Percentiles rank a stretch among this genome's conserved stretches.
phyloP scores from a whole-genome alignment of 495 filamentous ascomycete genomes.

The Penicillium waksmanii region DNA sequence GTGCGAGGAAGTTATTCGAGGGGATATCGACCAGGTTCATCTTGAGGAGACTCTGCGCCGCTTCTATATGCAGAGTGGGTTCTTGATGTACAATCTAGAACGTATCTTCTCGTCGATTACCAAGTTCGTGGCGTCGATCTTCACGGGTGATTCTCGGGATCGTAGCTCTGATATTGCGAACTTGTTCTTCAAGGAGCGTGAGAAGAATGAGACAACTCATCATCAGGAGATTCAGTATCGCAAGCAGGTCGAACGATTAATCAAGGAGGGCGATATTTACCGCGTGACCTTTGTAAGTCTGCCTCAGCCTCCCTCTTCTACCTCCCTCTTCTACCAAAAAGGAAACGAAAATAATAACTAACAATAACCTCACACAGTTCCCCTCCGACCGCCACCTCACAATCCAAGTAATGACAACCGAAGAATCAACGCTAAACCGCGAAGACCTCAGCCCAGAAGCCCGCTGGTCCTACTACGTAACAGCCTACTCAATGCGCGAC shows the following conservation, averaged over 20 bases:
- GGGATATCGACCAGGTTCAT: slow-evolving; percentile 75
- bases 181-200: slow-evolving; percentile 79
- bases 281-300: slow-evolving; percentile 79
- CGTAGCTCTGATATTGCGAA: slow-evolving; percentile 85
- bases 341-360: slow-evolving; percentile 22
- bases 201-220: slow-evolving; percentile 79
- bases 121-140: slow-evolving; percentile 73
- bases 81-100: slow-evolving; percentile 86
- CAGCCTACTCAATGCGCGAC: slow-evolving; percentile 83
- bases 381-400: slow-evolving; percentile 61
- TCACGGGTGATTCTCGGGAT: slow-evolving; percentile 82
- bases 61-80: slow-evolving; percentile 86
- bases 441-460: slow-evolving; percentile 60
- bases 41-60: slow-evolving; percentile 89
- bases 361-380: slow-evolving; percentile 44
- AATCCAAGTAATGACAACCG: slow-evolving; percentile 73
- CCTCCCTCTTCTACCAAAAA: background rate
- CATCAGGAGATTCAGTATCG: slow-evolving; percentile 82
- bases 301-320: too few species aligned
- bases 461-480: slow-evolving; percentile 91
- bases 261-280: slow-evolving; percentile 90
- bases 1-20: slow-evolving; percentile 69
- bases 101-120: slow-evolving; percentile 78
- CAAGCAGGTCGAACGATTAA: slow-evolving; percentile 81
- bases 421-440: slow-evolving; percentile 78